These are phyloP conservation scores for Mrakia gelida DNA, from an alignment of 768 basidiomycete genomes.

Conservation along the genomic window DNA sequence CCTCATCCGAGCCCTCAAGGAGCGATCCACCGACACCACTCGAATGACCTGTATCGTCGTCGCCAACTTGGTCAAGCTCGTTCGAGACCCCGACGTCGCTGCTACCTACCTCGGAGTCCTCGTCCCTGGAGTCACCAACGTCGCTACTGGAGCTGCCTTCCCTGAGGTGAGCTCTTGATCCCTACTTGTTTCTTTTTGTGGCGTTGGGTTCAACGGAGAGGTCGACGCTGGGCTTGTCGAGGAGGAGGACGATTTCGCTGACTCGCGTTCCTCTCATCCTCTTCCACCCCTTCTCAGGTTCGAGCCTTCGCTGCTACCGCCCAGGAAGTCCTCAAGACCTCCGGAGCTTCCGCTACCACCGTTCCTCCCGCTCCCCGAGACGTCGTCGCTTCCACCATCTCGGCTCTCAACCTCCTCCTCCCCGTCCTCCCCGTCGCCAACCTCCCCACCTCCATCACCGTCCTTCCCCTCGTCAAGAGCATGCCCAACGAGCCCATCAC, in stretches of 20 bases:
- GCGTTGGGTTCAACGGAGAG: background rate
- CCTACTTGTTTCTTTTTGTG: background rate
- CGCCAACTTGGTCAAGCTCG: constrained; percentile 95
- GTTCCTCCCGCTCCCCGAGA: constrained; percentile 69
- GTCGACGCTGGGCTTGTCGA: background rate
- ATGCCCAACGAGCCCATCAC: constrained; percentile 56
- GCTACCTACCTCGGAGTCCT: constrained; percentile 81
- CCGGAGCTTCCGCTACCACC: constrained; percentile 66
- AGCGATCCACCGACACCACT: constrained; percentile 93
- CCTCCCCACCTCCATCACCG: constrained; percentile 42
- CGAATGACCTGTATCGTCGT: constrained; percentile 89
- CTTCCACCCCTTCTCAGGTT: constrained; percentile 47
- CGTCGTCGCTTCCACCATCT: constrained; percentile 58
- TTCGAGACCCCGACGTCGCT: constrained; percentile 82
- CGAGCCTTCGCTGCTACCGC: constrained; percentile 88
- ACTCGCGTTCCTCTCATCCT: background rate
- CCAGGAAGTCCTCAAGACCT: constrained; percentile 68
- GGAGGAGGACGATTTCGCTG: background rate
- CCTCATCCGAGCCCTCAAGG: constrained; percentile 82
- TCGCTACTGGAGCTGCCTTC: constrained; percentile 86
- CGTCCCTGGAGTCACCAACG: constrained; percentile 84
- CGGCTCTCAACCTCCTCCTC: constrained; percentile 56
- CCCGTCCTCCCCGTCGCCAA: constrained; percentile 55
- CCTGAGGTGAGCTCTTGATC: constrained; percentile 55
- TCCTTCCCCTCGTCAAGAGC: constrained; percentile 52